Conservation (phyloP, 2,329 filamentous ascomycete species). For the Verticillium dahliae region DNA sequence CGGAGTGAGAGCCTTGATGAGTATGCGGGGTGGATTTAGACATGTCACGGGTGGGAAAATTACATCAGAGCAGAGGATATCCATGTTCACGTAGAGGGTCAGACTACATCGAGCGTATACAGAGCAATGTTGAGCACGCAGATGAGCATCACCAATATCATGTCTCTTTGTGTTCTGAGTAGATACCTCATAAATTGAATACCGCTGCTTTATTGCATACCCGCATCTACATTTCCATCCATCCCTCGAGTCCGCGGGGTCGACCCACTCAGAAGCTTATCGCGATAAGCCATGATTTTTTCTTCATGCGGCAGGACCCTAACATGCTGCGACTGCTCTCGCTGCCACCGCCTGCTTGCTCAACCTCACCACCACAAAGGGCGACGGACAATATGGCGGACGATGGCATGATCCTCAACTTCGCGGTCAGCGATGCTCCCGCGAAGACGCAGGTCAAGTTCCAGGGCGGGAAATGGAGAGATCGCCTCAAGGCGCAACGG, state of each 20-base stretch:
- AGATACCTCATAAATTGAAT: too few species aligned
- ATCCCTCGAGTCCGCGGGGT: not conserved
- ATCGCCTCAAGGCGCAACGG: conserved; percentile 76
- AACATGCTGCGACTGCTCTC: not conserved
- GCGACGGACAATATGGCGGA: conserved; percentile 63
- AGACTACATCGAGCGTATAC: too few species aligned
- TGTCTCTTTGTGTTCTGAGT: too few species aligned
- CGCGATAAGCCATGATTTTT: not conserved
- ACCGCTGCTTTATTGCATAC: too few species aligned
- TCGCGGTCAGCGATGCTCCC: conserved; percentile 66
- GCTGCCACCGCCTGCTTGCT: not conserved
- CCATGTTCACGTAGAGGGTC: too few species aligned
- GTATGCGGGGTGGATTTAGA: conserved; percentile 37
- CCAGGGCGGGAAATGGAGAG: conserved; percentile 90
- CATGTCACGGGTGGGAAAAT: not conserved
- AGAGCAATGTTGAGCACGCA: too few species aligned
- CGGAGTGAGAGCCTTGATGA: conserved; percentile 35
- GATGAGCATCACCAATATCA: too few species aligned
- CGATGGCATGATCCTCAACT: conserved; percentile 92
- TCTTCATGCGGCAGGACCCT: not conserved
- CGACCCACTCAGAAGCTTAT: not conserved
- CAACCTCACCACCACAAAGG: not conserved
- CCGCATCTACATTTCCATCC: not conserved
- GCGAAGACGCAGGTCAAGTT: conserved; percentile 59
- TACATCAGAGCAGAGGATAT: too few species aligned